Evolutionary conservation across 805 yeast species (phyloP).

Genomic region (Blastobotrys mokoenaii): DNA sequence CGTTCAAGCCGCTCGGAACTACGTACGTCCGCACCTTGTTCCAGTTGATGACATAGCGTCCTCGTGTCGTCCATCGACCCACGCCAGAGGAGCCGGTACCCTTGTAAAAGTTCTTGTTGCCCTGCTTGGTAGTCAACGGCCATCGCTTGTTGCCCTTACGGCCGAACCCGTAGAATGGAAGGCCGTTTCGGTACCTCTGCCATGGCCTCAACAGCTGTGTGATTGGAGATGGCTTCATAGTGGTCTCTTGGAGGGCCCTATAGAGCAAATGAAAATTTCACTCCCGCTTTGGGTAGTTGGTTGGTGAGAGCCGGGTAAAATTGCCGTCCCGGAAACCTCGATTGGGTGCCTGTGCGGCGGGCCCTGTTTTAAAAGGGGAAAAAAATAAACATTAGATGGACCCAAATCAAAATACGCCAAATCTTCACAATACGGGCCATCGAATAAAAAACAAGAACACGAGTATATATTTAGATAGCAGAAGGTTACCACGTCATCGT

Average conservation of each 20-base stretch:
- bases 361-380: too few species aligned
- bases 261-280: neutral
- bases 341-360: too few species aligned
- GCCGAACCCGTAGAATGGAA: slow-evolving; percentile 69
- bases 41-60: slow-evolving; percentile 75
- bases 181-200: slow-evolving; percentile 78
- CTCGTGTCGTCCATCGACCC: slow-evolving; percentile 69
- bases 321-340: too few species aligned
- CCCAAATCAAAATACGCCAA: too few species aligned
- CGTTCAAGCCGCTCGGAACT: slow-evolving; percentile 47
- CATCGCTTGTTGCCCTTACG: slow-evolving; percentile 74
- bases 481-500: too few species aligned
- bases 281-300: too few species aligned
- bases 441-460: too few species aligned
- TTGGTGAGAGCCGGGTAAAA: too few species aligned
- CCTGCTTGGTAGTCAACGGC: slow-evolving; percentile 83
- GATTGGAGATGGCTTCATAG: slow-evolving; percentile 29
- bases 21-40: slow-evolving; percentile 83
- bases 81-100: slow-evolving; percentile 95
- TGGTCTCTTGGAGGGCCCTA: neutral
- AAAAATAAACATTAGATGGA: too few species aligned
- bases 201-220: slow-evolving; percentile 71
- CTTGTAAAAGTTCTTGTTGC: slow-evolving; percentile 88
- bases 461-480: too few species aligned
- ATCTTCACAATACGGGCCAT: too few species aligned